A percentile compares a stretch with the other conserved stretches of the same genome.
These are phyloP conservation scores for Psilocybe sp. DNA, from an alignment of 768 basidiomycete genomes.

Conservation along the genomic window DNA sequence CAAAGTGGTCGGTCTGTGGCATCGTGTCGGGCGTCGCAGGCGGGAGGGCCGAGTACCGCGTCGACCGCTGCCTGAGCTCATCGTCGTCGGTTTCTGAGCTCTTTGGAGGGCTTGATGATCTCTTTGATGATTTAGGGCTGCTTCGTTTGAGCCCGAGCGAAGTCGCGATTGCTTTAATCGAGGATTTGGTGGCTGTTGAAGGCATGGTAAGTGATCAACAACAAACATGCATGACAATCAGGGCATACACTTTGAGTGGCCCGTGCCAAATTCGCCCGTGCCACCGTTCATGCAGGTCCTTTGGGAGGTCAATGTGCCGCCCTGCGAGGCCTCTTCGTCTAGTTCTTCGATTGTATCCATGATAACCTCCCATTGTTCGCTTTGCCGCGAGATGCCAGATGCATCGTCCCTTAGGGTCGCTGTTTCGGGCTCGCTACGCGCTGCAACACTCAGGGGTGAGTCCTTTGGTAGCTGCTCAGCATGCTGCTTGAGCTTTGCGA, in stretches of 20 bases:
- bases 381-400: constrained; percentile 48
- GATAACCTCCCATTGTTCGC: constrained; percentile 84
- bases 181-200: constrained; percentile 64
- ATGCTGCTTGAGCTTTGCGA: constrained; percentile 65
- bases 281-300: constrained; percentile 32
- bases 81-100: constrained; percentile 21
- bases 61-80: constrained; percentile 37
- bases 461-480: constrained; percentile 61
- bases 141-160: constrained; percentile 63
- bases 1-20: constrained; percentile 50
- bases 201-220: constrained; percentile 1
- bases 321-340: constrained; percentile 53
- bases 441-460: constrained; percentile 52
- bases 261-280: constrained; percentile 73
- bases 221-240: constrained; percentile 7
- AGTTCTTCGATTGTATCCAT: constrained; percentile 77
- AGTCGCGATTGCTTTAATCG: constrained; percentile 72
- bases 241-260: constrained; percentile 55
- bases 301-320: constrained; percentile 44
- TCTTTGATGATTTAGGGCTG: constrained; percentile 18
- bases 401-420: constrained; percentile 20
- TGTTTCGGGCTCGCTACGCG: constrained; percentile 41
- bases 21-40: constrained; percentile 20
- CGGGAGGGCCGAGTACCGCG: constrained; percentile 42
- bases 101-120: constrained; percentile 13